Base-by-base conservation (phyloP, 2,329 filamentous ascomycete species). In the Zalaria obscura region DNA sequence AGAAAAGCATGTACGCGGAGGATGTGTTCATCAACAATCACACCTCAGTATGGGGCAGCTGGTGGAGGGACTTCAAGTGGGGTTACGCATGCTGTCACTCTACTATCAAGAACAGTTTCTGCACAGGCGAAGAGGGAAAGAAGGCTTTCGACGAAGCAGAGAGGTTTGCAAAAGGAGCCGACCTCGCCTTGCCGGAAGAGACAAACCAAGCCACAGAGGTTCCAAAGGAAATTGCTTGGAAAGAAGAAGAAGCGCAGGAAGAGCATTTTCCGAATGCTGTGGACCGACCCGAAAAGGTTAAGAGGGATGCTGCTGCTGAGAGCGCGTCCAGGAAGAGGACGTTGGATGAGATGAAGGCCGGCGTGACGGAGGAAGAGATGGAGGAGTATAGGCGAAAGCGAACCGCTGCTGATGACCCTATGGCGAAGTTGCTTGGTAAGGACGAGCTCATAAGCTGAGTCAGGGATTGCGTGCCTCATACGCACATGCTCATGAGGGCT, bases 1-100 rank as follows among this genome's bases (percentile, higher is more conserved):
- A 80, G 39, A 89, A 83, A 59, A 93, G 86, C 34, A 96, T 95
- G 58, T 98, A 98, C 55, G 64, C 79, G 4, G 91, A 98, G 56
- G 86, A 98, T 54, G 71, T 95, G 1, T 67, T 83, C 41, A 74
- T 82, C 58, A 89, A 93, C 66, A 98, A 98, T 55, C 91, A 98
- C 63, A 86, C 77, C 3, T 80, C 82, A 0, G 80, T 94, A 3
- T 98, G 87, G 84, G 91, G 91, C 38, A 94, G 87, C 55, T 98
- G 91, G 91, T 98, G 91, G 91, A 76, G 78, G 40, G 79, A 85
- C 55, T 96, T 95, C 65, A 75, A 81, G 61, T 98, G 91, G 91
- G 91, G 91, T 1, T 98, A 94, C 61, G 75, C 83, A 25, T 98
- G 91, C 61, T 98, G 91, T 67, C 87, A 93, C 59, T 94, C 87